A percentile compares a stretch with the other conserved stretches of the same genome.
Evolutionary conservation across 345 rosid species (phyloP).

Genomic region (Populus nigra): DNA sequence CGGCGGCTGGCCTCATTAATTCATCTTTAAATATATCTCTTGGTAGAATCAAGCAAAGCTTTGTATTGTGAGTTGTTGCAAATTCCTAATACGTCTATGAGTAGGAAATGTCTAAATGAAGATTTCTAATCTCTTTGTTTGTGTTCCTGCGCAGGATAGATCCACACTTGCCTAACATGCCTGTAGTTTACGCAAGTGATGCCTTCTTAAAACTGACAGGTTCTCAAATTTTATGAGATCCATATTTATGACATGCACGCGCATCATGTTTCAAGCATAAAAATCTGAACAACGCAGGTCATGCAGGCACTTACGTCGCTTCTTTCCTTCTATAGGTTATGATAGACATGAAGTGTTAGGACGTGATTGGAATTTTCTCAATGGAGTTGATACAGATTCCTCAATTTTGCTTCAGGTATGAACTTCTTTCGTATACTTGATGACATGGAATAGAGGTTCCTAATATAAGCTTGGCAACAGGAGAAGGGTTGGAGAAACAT

Average conservation of each 20-base stretch:
- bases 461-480: neutral
- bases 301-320: constrained; percentile 11
- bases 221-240: constrained; percentile 14
- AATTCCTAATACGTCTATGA: constrained; percentile 26
- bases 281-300: neutral
- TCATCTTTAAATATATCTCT: constrained; percentile 83
- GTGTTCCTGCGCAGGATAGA: constrained; percentile 58
- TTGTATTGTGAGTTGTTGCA: constrained; percentile 94
- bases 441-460: neutral
- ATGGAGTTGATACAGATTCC: constrained; percentile 70
- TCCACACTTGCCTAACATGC: constrained; percentile 69
- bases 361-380: constrained; percentile 61
- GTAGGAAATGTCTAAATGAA: constrained; percentile 10
- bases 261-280: neutral
- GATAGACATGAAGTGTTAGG: constrained; percentile 84
- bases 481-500: neutral
- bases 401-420: constrained; percentile 52
- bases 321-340: constrained; percentile 50
- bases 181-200: constrained; percentile 86
- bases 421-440: neutral
- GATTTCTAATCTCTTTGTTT: constrained; percentile 27
- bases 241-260: neutral
- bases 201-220: constrained; percentile 90
- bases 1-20: constrained; percentile 45
- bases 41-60: constrained; percentile 99